Percentiles rank a stretch among this genome's conserved stretches.
phyloP scores from a whole-genome alignment of 768 basidiomycete species.

The Panus rudis region DNA sequence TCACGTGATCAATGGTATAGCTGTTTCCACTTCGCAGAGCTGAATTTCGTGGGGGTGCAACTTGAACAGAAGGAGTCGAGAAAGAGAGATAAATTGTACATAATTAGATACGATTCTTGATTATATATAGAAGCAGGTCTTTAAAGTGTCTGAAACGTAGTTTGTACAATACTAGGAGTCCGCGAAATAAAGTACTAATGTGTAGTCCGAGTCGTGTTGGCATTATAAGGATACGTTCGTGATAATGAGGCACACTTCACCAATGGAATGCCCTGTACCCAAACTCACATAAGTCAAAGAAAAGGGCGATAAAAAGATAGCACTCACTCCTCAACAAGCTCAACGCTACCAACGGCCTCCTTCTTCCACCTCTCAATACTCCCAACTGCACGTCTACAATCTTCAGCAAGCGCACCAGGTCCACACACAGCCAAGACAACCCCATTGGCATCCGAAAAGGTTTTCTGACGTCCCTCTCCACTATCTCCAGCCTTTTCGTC shows the following conservation, averaged over 20 bases:
- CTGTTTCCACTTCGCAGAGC: too few relatives aligned
- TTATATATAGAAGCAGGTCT: too few relatives aligned
- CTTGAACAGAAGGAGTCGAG: too few relatives aligned
- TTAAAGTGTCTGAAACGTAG: too few relatives aligned
- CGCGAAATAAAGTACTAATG: too few relatives aligned
- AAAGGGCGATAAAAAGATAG: not conserved
- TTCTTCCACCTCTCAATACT: constrained; percentile 25
- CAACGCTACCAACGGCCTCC: constrained; percentile 33
- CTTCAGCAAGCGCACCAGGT: constrained; percentile 31
- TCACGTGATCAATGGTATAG: too few relatives aligned
- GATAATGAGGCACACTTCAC: constrained; percentile 1
- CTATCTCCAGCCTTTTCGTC: not conserved
- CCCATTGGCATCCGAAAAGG: constrained; percentile 18
- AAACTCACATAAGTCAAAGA: not conserved
- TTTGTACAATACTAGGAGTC: too few relatives aligned
- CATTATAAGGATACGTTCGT: not conserved
- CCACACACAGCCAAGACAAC: constrained; percentile 39
- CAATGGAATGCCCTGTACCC: constrained; percentile 13
- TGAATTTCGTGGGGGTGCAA: too few relatives aligned
- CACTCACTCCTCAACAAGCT: constrained; percentile 36
- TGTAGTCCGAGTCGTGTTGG: too few relatives aligned
- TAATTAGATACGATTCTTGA: too few relatives aligned
- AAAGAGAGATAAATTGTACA: too few relatives aligned
- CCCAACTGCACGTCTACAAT: constrained; percentile 28
- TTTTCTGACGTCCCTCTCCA: constrained; percentile 1